Evolutionary conservation across 2,329 filamentous ascomycete genomes (phyloP).

Genomic region (Aspergillus jensenii): DNA sequence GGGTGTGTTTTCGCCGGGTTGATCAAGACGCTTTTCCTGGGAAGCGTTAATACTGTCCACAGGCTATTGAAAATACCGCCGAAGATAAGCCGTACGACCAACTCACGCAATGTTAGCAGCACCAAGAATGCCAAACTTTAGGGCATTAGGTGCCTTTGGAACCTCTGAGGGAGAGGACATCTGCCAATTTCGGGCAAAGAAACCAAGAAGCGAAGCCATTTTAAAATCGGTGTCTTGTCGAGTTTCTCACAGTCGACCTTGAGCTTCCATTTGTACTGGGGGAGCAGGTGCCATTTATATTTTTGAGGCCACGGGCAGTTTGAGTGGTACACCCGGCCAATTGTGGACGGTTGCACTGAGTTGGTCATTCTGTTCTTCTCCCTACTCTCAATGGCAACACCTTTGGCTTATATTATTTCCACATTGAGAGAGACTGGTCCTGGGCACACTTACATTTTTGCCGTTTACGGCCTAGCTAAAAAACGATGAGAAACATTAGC

Average conservation of each 20-base stretch:
- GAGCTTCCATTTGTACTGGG: not conserved
- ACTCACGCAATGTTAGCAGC: constrained; percentile 22
- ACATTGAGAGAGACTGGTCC: not conserved
- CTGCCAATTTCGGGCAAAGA: not conserved
- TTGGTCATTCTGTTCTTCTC: not conserved
- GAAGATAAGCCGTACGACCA: not conserved
- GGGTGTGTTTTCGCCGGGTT: constrained; percentile 53
- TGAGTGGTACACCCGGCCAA: not conserved
- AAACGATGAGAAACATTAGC: too few species aligned
- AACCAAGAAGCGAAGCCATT: not conserved
- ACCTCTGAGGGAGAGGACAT: not conserved
- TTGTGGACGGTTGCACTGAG: not conserved
- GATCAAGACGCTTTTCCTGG: constrained; percentile 29
- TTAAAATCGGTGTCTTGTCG: not conserved
- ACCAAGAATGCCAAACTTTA: constrained; percentile 21
- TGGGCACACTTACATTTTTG: not conserved
- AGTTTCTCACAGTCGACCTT: not conserved
- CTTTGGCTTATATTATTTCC: not conserved
- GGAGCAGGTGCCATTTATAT: not conserved
- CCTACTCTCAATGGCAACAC: too few species aligned
- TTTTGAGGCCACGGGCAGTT: not conserved
- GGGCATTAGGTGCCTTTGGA: constrained; percentile 10
- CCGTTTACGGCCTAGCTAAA: not conserved
- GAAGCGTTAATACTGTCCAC: not conserved
- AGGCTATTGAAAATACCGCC: not conserved